Base-by-base conservation (phyloP, 345 rosid genomes). In the Hibiscus tridactylites region DNA sequence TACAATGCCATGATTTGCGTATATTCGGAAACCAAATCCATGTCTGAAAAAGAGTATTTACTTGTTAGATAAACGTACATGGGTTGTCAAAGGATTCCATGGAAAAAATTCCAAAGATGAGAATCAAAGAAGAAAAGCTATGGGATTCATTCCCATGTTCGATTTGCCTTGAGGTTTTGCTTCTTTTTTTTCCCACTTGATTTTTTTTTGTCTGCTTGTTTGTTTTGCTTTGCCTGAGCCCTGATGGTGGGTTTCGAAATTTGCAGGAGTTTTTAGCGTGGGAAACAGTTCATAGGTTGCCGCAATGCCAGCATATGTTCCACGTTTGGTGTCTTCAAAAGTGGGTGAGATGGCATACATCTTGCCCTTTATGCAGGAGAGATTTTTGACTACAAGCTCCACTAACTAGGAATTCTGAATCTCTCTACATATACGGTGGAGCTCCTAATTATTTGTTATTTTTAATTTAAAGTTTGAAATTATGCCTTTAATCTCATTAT, bases 291-390 rank as follows among this genome's bases (percentile, higher is more conserved):
- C 63, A 80, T 56, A 60, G 79, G 35, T 73, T 83, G 70, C 81
- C 86, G 5, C 47, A 21, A 13, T 81, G 86, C 60, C 57, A 12
- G 44, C 82, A 83, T 75, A 26, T 44, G 44, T 83, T 78, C 59
- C 86, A 83, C 19, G 46, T 9, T 9, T 15, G 8, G 10, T 81
- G 87, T 47, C 61, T 81, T 29, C 13, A 44, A 0, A 72, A 61
- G 65, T 81, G 87, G 87, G 64, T 31, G 42, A 35, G 37, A 5
- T 61, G 31, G 26, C 84, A 71, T 7, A 63, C 24, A 29, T 73
- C 87, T 50, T 84, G 87, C 80, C 87, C 81, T 3, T 49, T 84
- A 49, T 81, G 87, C 72, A 73, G 87, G 70, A 62, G 58, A 70
- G 67, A 10, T 54, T 11, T 63, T 47, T 59, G 9, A 42, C 37